These are phyloP conservation scores for Juglanconis sp. DNA, from an alignment of 2,329 filamentous ascomycete species.

Conservation along the genomic window DNA sequence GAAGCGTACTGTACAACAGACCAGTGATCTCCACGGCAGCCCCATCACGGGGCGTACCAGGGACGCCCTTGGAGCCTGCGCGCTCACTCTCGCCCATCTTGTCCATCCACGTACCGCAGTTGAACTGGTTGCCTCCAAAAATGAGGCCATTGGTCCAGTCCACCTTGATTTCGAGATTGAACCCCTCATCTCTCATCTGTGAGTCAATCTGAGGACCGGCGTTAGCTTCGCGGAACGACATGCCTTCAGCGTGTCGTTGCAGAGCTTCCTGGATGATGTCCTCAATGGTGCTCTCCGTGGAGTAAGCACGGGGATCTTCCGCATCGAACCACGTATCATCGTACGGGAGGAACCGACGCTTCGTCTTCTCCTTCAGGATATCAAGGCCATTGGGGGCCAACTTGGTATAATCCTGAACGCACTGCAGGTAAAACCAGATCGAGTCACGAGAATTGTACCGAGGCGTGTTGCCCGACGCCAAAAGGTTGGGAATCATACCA, in stretches of 20 bases:
- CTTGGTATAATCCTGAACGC: constrained; percentile 86
- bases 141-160: constrained; percentile 91
- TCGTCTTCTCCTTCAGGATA: constrained; percentile 73
- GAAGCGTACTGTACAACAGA: constrained; percentile 82
- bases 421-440: constrained; percentile 96
- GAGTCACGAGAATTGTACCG: constrained; percentile 96
- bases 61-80: constrained; percentile 87
- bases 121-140: constrained; percentile 88
- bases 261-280: constrained; percentile 92
- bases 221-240: constrained; percentile 93
- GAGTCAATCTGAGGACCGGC: constrained; percentile 83
- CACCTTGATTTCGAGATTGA: constrained; percentile 85
- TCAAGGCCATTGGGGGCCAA: constrained; percentile 74
- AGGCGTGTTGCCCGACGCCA: constrained; percentile 80
- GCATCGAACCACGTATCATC: constrained; percentile 91
- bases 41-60: constrained; percentile 94
- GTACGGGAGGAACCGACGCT: constrained; percentile 86
- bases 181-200: constrained; percentile 90
- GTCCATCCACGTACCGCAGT: constrained; percentile 99
- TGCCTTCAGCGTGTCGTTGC: constrained; percentile 83
- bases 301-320: constrained; percentile 82
- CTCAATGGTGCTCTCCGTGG: constrained; percentile 74
- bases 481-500: constrained; percentile 94
- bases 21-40: constrained; percentile 94
- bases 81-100: constrained; percentile 99